phyloP scores from a whole-genome alignment of 2,329 filamentous ascomycete genomes.

The Fulvia fulva region DNA sequence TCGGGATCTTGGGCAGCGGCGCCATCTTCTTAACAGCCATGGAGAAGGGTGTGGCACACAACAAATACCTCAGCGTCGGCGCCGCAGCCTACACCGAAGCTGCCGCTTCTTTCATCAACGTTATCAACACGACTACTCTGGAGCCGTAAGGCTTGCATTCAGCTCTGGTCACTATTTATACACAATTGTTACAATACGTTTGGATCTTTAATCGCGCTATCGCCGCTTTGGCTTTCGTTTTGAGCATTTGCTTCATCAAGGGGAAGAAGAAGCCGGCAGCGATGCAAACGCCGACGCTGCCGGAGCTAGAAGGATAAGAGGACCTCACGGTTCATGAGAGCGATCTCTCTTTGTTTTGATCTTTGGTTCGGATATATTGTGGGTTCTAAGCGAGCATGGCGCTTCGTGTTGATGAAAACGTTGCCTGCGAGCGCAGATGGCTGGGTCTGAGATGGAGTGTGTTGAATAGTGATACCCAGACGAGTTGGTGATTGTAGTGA shows the following conservation, averaged over 20 bases:
- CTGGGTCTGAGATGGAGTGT: neutral
- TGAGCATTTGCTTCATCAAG: conserved; percentile 4
- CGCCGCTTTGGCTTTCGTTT: neutral
- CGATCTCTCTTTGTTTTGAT: neutral
- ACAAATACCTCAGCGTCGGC: neutral
- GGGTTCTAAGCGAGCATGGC: neutral
- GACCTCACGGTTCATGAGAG: neutral
- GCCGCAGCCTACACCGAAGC: neutral
- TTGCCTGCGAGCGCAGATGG: neutral
- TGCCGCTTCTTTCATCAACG: neutral
- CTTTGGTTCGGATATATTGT: neutral
- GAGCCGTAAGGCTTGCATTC: neutral
- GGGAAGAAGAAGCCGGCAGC: neutral
- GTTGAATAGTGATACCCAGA: too few relatives aligned
- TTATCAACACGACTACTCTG: neutral
- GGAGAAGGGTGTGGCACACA: neutral
- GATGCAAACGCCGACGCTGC: neutral
- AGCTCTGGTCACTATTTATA: neutral
- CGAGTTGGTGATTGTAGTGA: too few relatives aligned
- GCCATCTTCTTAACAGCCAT: conserved; percentile 60
- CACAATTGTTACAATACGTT: neutral
- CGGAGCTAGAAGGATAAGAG: conserved; percentile 1
- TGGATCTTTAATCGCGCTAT: conserved; percentile 5
- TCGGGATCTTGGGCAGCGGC: conserved; percentile 64
- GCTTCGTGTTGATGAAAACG: neutral